phyloP scores from a whole-genome alignment of 306 rosid species.

The Casuarina cunninghamiana region DNA sequence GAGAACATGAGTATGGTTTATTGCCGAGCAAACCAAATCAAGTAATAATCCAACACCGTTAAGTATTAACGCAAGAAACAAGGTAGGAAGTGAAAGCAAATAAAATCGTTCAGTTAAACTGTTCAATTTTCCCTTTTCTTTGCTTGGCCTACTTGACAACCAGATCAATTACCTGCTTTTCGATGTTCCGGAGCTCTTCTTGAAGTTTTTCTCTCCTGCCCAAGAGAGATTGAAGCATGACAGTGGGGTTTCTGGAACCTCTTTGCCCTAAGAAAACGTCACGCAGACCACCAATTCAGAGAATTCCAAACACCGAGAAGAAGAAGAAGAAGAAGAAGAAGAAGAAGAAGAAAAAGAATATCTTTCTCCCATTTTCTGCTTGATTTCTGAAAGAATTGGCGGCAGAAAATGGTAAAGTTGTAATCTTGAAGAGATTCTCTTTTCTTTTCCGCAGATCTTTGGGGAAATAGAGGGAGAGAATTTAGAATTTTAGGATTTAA shows the following conservation, averaged over 20 bases:
- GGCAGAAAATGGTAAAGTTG: not conserved
- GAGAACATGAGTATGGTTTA: not conserved
- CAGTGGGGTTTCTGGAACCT: not conserved
- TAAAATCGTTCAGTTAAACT: not conserved
- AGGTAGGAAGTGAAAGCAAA: not conserved
- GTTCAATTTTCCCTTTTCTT: not conserved
- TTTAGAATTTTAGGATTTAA: not conserved
- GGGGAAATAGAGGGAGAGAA: not conserved
- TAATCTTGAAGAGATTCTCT: not conserved
- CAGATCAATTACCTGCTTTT: constrained; percentile 6
- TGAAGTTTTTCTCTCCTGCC: constrained; percentile 1
- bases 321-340: not conserved
- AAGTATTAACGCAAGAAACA: not conserved
- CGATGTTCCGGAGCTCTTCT: not conserved
- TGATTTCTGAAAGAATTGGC: not conserved
- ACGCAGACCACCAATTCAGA: not conserved
- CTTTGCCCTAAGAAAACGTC: not conserved
- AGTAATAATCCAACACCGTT: not conserved
- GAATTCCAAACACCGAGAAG: not conserved
- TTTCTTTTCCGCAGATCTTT: not conserved
- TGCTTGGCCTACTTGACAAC: not conserved
- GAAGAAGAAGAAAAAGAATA: not conserved
- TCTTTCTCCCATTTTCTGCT: not conserved
- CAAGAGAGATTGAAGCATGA: constrained; percentile 7
- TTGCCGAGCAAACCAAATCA: not conserved